Conservation (phyloP, 2,329 filamentous ascomycete species). For the Microdochium bolleyi region DNA sequence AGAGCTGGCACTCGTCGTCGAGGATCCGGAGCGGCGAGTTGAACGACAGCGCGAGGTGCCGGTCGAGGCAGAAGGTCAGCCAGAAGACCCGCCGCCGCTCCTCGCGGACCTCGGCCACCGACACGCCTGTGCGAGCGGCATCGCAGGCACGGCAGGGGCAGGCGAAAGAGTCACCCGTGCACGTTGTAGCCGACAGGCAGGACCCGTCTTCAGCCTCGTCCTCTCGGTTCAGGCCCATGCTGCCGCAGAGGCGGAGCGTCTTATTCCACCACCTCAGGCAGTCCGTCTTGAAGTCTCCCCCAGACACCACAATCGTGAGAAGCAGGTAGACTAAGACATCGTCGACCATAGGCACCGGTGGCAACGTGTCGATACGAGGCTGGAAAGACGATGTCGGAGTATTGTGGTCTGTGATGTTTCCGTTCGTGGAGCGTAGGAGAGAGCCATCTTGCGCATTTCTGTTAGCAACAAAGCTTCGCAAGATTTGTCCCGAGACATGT, state of each 20-base stretch:
- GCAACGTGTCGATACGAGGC: not conserved
- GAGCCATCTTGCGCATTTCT: not conserved
- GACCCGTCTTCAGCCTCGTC: conserved; percentile 16
- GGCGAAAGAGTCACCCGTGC: not conserved
- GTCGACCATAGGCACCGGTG: conserved; percentile 24
- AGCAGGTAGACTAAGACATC: conserved; percentile 36
- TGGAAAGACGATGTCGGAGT: conserved; percentile 62
- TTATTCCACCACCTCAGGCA: conserved; percentile 39
- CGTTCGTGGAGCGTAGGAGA: conserved; percentile 57
- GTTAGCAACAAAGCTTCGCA: not conserved
- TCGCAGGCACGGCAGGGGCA: conserved; percentile 11
- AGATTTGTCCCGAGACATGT: not conserved
- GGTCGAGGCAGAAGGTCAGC: conserved; percentile 84
- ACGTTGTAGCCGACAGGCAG: not conserved
- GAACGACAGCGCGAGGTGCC: conserved; percentile 85
- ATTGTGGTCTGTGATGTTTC: conserved; percentile 72
- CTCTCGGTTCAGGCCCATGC: conserved; percentile 27
- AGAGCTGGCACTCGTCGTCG: conserved; percentile 64
- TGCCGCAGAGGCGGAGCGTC: conserved; percentile 27
- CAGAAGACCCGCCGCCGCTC: conserved; percentile 89
- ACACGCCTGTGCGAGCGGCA: not conserved
- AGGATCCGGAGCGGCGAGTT: conserved; percentile 82
- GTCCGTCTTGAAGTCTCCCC: conserved; percentile 39
- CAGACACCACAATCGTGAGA: conserved; percentile 35
- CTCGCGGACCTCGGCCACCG: conserved; percentile 67